Conservation (phyloP, 2,329 filamentous ascomycete genomes). For the Aspergillus arachidicola region DNA sequence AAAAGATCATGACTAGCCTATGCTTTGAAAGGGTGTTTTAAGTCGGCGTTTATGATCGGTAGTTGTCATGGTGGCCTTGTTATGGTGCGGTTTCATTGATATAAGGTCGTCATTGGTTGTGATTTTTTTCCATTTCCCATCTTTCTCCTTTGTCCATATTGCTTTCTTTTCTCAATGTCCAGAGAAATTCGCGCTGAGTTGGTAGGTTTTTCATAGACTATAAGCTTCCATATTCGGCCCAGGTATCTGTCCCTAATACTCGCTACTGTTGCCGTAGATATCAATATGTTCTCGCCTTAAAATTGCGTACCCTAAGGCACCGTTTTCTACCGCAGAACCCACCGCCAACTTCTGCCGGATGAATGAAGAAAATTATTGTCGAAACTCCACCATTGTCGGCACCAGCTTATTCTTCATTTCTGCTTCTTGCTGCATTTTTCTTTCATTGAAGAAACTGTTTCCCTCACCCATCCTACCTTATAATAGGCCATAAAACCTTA, state of each 20-base stretch:
- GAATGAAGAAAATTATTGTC: constrained; percentile 38
- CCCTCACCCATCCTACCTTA: neutral
- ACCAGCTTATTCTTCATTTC: neutral
- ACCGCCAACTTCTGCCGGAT: constrained; percentile 35
- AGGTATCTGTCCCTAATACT: neutral
- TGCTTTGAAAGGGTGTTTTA: constrained; percentile 11
- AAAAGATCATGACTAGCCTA: constrained; percentile 13
- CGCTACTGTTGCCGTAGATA: neutral
- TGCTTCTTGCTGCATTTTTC: neutral
- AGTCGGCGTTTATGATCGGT: constrained; percentile 4
- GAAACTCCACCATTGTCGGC: constrained; percentile 5
- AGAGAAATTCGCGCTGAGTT: neutral
- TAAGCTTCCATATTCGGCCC: neutral
- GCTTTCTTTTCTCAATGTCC: neutral
- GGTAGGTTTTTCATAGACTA: neutral
- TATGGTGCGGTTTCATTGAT: neutral
- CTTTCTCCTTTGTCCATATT: neutral
- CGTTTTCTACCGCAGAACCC: constrained; percentile 23
- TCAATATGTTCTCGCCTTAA: neutral
- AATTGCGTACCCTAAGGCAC: constrained; percentile 11
- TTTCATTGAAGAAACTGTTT: neutral
- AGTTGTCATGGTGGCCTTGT: neutral
- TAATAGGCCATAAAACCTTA: neutral
- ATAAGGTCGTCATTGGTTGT: neutral
- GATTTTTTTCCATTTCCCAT: neutral